Base-by-base conservation (phyloP, 352 stramenopile species). In the Phytopythium ostracodes region DNA sequence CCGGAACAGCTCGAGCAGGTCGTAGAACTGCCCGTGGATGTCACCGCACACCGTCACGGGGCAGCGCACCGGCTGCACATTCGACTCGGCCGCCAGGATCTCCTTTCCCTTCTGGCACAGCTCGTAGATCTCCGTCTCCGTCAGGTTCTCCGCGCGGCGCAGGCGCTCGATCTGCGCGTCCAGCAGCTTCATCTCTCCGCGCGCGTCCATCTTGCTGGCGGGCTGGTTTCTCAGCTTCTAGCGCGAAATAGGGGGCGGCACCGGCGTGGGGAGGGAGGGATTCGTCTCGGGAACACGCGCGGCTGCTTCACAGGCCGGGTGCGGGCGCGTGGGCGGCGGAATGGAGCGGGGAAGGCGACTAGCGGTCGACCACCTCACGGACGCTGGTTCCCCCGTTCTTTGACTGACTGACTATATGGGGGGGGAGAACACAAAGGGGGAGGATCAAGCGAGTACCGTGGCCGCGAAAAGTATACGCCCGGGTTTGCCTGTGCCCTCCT, bases 11-110 rank as follows among this genome's bases (percentile, higher is more conserved):
- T 96, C 87, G 43, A 94, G 67, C 59, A 96, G 71, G 69, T 96
- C 87, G 71, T 94, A 96, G 59, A 96, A 96, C 70, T 96, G 87
- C 27, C 87, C 87, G 68, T 96, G 87, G 68, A 96, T 96, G 73
- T 96, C 87, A 22, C 87, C 87, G 55, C 86, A 95, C 29, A 95
- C 86, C 15, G 86, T 96, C 62, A 96, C 87, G 62, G 87, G 87
- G 60, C 87, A 96, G 10, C 71, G 72, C 62, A 96, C 86, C 29
- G 85, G 84, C 74, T 94, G 85, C 54, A 96, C 87, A 68, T 96
- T 96, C 27, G 77, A 89, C 75, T 96, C 87, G 60, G 78, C 65
- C 38, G 80, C 68, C 50, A 96, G 75, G 60, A 96, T 96, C 73
- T 96, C 88, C 81, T 94, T 94, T 56, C 77, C 86, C 66, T 94